Percentiles rank a stretch among this genome's conserved stretches.
These are phyloP conservation scores for Daldinia vernicosa DNA, from an alignment of 495 filamentous ascomycete genomes.

Conservation along the genomic window DNA sequence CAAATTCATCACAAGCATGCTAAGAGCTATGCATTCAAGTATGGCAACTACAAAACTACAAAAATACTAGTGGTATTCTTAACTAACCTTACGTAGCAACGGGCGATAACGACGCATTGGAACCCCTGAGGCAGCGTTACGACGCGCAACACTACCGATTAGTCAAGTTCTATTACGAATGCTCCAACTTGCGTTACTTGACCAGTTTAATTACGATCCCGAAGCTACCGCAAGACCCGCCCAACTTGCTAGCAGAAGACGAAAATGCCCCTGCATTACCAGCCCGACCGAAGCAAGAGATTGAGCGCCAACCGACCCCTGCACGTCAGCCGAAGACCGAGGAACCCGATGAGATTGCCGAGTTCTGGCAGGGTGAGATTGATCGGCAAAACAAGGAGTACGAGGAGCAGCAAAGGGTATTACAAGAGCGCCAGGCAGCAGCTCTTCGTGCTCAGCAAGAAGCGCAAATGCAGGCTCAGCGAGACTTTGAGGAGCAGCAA, in stretches of 20 bases:
- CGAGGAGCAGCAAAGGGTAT: constrained; percentile 86
- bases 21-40: constrained; percentile 97
- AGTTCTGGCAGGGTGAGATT: constrained; percentile 97
- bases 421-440: constrained; percentile 84
- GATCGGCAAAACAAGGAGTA: constrained; percentile 90
- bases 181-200: constrained; percentile 94
- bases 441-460: constrained; percentile 72
- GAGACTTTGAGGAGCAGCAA: constrained; percentile 95
- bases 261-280: constrained; percentile 86
- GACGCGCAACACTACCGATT: constrained; percentile 95
- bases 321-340: constrained; percentile 69
- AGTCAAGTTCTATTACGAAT: constrained; percentile 98
- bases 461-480: constrained; percentile 81
- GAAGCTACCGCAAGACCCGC: constrained; percentile 93
- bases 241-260: constrained; percentile 84
- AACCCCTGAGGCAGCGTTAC: constrained; percentile 85
- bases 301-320: constrained; percentile 70
- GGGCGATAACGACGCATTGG: constrained; percentile 93
- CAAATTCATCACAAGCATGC: constrained; percentile 94
- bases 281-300: constrained; percentile 77
- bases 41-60: constrained; percentile 50
- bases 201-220: constrained; percentile 96
- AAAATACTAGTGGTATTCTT: background rate
- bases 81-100: constrained; percentile 67
- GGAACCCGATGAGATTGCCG: constrained; percentile 93